Percentiles rank a stretch among this genome's conserved stretches.
phyloP scores from a whole-genome alignment of 2,329 filamentous ascomycete species.

The Macrophomina tecta region DNA sequence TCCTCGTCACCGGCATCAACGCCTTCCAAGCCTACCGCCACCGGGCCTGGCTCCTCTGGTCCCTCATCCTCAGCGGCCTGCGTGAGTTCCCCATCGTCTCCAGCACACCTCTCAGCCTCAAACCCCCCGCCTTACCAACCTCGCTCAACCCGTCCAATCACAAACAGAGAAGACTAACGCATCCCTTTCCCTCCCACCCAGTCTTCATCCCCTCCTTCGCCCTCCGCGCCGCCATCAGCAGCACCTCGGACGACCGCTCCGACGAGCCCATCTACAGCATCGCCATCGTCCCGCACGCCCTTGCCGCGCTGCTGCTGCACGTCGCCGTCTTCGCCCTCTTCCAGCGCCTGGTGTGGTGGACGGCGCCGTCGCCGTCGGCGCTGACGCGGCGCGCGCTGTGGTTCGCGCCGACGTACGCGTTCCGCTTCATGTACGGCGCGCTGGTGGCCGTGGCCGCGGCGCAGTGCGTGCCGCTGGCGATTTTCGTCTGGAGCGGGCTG shows the following conservation, averaged over 20 bases:
- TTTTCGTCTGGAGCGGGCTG: not conserved
- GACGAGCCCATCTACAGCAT: not conserved
- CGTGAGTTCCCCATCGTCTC: not conserved
- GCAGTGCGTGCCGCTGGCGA: not conserved
- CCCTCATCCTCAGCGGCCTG: not conserved
- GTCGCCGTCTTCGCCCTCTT: not conserved
- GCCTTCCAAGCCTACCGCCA: not conserved
- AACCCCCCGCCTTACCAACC: not conserved
- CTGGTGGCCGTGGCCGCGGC: not conserved
- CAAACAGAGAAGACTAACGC: not conserved
- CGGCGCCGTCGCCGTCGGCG: not conserved
- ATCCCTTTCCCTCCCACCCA: not conserved
- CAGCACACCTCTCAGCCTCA: not conserved
- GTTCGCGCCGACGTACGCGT: not conserved
- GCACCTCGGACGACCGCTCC: not conserved
- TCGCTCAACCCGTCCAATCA: no score
- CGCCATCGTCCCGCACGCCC: not conserved
- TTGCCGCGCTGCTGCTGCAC: not conserved
- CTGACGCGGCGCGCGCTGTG: not conserved
- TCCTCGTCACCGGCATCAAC: not conserved
- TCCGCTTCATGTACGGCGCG: not conserved
- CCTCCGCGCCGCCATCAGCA: not conserved
- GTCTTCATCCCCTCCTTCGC: not conserved
- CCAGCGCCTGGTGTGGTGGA: not conserved
- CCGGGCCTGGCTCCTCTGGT: slow-evolving; percentile 1